phyloP scores from a whole-genome alignment of 352 stramenopile genomes.

The Globisporangium yorkense region DNA sequence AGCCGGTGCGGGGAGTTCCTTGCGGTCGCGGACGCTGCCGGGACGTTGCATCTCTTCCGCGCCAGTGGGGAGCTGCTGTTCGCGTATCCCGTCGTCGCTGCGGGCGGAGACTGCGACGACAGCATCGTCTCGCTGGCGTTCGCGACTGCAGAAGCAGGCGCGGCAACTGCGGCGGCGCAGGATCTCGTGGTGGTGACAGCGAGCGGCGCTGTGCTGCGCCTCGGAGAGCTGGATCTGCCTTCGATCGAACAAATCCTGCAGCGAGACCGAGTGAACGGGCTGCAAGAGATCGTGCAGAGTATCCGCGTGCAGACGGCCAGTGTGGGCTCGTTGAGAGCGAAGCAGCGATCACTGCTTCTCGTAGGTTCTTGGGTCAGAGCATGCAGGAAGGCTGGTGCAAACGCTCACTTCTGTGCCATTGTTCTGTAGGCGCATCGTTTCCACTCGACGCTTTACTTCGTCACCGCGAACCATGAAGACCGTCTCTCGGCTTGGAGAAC shows the following conservation, averaged over 20 bases:
- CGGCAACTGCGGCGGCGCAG: conserved; percentile 4
- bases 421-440: conserved; percentile 9
- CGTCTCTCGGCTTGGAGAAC: conserved; percentile 5
- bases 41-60: conserved; percentile 25
- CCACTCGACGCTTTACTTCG: conserved; percentile 8
- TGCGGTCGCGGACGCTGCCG: conserved; percentile 22
- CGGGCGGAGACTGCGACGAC: not conserved
- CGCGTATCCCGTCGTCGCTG: conserved; percentile 12
- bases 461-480: conserved; percentile 13
- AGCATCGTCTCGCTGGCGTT: conserved; percentile 15
- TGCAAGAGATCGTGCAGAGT: conserved; percentile 19
- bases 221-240: conserved; percentile 22
- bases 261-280: conserved; percentile 9
- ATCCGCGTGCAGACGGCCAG: conserved; percentile 19
- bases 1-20: conserved; percentile 29
- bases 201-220: conserved; percentile 12
- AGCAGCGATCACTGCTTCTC: conserved; percentile 15
- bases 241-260: conserved; percentile 23
- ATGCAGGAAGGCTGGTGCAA: not conserved
- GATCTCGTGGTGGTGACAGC: conserved; percentile 27
- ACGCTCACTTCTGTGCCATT: not conserved
- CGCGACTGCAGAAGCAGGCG: conserved; percentile 3
- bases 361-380: conserved; percentile 8
- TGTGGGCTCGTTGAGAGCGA: conserved; percentile 12
- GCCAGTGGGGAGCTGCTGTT: conserved; percentile 18